These are phyloP conservation scores for Pyricularia pennisetigena DNA, from an alignment of 2,329 filamentous ascomycete species.

Conservation along the genomic window DNA sequence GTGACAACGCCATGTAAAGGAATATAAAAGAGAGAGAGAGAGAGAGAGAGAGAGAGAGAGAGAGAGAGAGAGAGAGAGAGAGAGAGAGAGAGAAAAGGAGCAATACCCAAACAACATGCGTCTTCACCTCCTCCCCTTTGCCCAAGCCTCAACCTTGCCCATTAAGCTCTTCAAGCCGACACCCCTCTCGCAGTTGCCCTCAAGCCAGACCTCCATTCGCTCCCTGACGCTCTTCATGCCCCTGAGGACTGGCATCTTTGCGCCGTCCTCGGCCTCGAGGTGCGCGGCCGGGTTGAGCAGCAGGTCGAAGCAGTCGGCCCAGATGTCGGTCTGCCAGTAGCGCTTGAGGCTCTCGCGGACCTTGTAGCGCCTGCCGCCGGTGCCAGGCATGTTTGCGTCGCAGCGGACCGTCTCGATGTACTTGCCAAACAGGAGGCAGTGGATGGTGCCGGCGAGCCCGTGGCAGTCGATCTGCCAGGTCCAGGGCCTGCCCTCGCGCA, in stretches of 20 bases:
- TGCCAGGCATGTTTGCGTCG: slow-evolving; percentile 42
- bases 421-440: slow-evolving; percentile 84
- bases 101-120: background rate
- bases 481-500: slow-evolving; percentile 89
- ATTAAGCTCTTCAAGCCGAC: slow-evolving; percentile 62
- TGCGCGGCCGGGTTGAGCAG: slow-evolving; percentile 71
- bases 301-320: slow-evolving; percentile 73
- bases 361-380: slow-evolving; percentile 57
- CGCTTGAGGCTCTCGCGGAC: slow-evolving; percentile 79
- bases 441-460: slow-evolving; percentile 78
- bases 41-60: slow-evolving; percentile 4
- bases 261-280: slow-evolving; percentile 40
- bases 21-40: background rate
- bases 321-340: slow-evolving; percentile 95
- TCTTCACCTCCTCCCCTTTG: slow-evolving; percentile 22
- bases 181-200: slow-evolving; percentile 73
- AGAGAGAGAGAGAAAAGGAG: slow-evolving; percentile 4
- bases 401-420: slow-evolving; percentile 75
- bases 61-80: background rate
- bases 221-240: slow-evolving; percentile 61
- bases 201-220: slow-evolving; percentile 77
- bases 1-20: background rate
- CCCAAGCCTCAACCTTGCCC: slow-evolving; percentile 48
- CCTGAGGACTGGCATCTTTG: slow-evolving; percentile 59
- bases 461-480: slow-evolving; percentile 97